These are phyloP conservation scores for Ceratocystis smalleyi DNA, from an alignment of 2,329 filamentous ascomycete genomes.

Conservation along the genomic window DNA sequence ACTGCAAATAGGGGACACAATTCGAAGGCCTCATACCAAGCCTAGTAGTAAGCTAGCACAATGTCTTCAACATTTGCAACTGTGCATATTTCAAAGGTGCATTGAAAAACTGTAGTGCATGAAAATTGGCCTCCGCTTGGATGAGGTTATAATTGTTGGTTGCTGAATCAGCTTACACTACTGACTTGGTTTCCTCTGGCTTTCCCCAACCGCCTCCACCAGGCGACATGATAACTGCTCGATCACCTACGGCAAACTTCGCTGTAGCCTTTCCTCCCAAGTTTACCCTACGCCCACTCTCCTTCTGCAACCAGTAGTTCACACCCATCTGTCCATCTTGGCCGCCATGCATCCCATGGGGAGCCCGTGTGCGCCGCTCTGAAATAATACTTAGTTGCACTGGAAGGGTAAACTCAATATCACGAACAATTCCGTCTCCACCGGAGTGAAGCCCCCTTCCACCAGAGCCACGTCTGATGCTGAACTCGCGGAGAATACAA, in stretches of 20 bases:
- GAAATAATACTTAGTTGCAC: conserved; percentile 64
- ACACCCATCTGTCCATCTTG: conserved; percentile 62
- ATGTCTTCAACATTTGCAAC: too few species aligned
- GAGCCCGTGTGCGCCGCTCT: conserved; percentile 61
- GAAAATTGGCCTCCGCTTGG: too few species aligned
- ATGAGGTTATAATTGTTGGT: too few species aligned
- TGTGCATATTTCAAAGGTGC: too few species aligned
- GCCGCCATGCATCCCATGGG: conserved; percentile 60
- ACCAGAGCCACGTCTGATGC: conserved; percentile 45
- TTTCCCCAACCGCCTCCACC: conserved; percentile 65
- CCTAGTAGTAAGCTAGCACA: too few species aligned
- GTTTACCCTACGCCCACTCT: conserved; percentile 53
- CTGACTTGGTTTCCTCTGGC: conserved; percentile 19
- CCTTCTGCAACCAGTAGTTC: conserved; percentile 74
- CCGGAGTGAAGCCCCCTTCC: conserved; percentile 52
- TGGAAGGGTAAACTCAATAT: conserved; percentile 65
- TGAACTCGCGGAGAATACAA: conserved; percentile 56
- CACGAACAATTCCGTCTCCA: conserved; percentile 59
- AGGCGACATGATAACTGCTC: conserved; percentile 63
- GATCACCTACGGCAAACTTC: conserved; percentile 57
- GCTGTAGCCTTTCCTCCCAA: conserved; percentile 68
- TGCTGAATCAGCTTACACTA: too few species aligned
- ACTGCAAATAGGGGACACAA: too few species aligned
- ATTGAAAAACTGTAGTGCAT: too few species aligned
- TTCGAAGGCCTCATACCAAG: too few species aligned